phyloP scores from a whole-genome alignment of 2,329 filamentous ascomycete genomes.

The Diaporthe amygdali region DNA sequence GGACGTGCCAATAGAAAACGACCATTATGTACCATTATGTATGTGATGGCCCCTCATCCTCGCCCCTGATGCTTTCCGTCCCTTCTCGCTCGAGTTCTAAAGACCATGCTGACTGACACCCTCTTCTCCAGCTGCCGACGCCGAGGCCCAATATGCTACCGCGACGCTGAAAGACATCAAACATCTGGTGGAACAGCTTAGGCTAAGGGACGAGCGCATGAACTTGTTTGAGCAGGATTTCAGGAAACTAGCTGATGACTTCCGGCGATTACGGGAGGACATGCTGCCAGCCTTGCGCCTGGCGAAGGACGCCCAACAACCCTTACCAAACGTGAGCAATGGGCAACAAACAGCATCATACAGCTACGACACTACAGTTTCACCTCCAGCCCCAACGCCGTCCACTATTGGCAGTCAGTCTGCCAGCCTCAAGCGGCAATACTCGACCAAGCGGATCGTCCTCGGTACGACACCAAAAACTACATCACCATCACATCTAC shows the following conservation, averaged over 20 bases:
- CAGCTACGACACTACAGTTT: constrained; percentile 58
- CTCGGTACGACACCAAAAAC: constrained; percentile 77
- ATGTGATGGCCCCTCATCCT: constrained; percentile 44
- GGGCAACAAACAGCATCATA: constrained; percentile 45
- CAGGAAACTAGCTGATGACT: constrained; percentile 84
- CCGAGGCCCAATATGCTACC: constrained; percentile 81
- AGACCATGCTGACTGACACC: constrained; percentile 26
- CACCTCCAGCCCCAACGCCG: constrained; percentile 63
- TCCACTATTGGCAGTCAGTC: constrained; percentile 53
- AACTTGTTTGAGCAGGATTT: constrained; percentile 82
- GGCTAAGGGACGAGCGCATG: constrained; percentile 89
- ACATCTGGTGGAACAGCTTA: constrained; percentile 86
- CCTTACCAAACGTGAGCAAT: constrained; percentile 66
- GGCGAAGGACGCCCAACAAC: constrained; percentile 89
- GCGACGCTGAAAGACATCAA: constrained; percentile 94
- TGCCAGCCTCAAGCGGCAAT: constrained; percentile 70
- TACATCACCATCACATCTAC: constrained; percentile 74
- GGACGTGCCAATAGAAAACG: constrained; percentile 86
- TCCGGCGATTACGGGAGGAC: constrained; percentile 86
- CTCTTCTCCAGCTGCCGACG: constrained; percentile 75
- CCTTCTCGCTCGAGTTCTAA: constrained; percentile 1
- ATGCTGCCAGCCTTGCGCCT: constrained; percentile 88
- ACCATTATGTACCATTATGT: constrained; percentile 94
- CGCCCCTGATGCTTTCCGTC: not conserved
- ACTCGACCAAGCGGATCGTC: constrained; percentile 77